Evolutionary conservation across 352 stramenopile species (phyloP), one percentile per base, ranked within the genome.

Genomic region (Globisporangium takayamanum): DNA sequence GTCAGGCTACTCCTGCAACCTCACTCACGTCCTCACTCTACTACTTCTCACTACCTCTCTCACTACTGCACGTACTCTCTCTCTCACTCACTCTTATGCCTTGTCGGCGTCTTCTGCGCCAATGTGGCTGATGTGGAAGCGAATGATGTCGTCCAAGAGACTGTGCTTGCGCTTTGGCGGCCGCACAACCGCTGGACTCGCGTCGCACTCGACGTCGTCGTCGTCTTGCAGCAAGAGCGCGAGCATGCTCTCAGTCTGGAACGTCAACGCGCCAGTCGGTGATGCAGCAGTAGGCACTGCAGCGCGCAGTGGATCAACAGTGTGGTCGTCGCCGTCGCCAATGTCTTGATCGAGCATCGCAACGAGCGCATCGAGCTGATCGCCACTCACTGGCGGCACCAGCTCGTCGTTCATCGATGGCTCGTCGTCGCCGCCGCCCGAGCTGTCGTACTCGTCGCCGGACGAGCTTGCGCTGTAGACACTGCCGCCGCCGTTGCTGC

Each of bases 61-160:
- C 10, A 39, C 33, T 10, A 39, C 33, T 39, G 1, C 41, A 46
- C 41, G 14, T 46, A n/a, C 14, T 10, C 16, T n/a, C 42, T 16
- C 42, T 14, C 45, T 60, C 18, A n/a, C 15, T 15, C 15, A 22
- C 7, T 64, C 20, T 22, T 46, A 26, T 22, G 52, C 44, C 22
- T 22, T 22, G 4, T 41, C 51, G 12, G 16, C 51, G 4, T 28
- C n/a, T 2, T 39, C 33, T 39, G 33, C 33, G 33, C n/a, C 30
- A 44, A 74, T 54, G 44, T 73, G 46, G 36, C 68, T 61, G 20
- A 78, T 71, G 56, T 78, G 70, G 55, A 78, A 78, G 33, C 65
- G 67, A 54, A 78, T 74, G 67, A 78, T 78, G 53, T 78, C 70
- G 64, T 78, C 70, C 12, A 78, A 62, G 6, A 78, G 60, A 52